Percentiles rank a stretch among this genome's conserved stretches.
These are phyloP conservation scores for Neophaeococcomyces mojaviensis DNA, from an alignment of 2,329 filamentous ascomycete species.

Conservation along the genomic window DNA sequence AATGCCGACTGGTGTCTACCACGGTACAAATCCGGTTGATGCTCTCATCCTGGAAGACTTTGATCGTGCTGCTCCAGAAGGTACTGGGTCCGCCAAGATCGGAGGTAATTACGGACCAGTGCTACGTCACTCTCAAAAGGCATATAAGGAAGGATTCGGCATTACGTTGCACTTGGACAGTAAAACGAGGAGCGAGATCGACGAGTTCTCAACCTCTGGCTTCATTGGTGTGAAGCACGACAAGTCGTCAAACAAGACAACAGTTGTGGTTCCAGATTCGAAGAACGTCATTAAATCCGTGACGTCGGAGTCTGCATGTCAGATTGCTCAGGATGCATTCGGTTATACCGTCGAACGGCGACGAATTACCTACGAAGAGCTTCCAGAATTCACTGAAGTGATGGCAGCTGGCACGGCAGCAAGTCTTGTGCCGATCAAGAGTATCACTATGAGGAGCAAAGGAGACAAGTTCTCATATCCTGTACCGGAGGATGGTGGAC, in stretches of 20 bases:
- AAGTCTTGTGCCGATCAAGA: conserved; percentile 82
- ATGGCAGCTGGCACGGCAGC: conserved; percentile 90
- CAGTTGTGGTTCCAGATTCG: conserved; percentile 79
- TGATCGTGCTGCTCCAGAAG: conserved; percentile 84
- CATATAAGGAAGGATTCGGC: conserved; percentile 71
- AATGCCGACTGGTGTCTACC: conserved; percentile 86
- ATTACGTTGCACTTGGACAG: conserved; percentile 93
- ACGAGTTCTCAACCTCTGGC: conserved; percentile 92
- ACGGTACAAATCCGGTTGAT: conserved; percentile 80
- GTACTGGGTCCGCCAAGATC: conserved; percentile 85
- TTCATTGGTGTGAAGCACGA: conserved; percentile 73
- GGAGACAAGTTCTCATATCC: conserved; percentile 50
- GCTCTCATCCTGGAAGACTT: conserved; percentile 87
- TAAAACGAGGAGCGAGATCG: conserved; percentile 72
- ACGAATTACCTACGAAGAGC: conserved; percentile 53
- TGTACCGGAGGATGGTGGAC: conserved; percentile 45
- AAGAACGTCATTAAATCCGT: conserved; percentile 81
- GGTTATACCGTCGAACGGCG: conserved; percentile 80
- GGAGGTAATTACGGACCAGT: conserved; percentile 96
- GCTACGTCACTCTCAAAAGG: conserved; percentile 75
- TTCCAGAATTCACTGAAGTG: conserved; percentile 63
- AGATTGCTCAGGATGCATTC: conserved; percentile 62
- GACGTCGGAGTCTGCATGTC: conserved; percentile 69
- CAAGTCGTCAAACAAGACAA: conserved; percentile 41
- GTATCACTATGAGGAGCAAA: conserved; percentile 65